These are phyloP conservation scores for Gardenia jasminoides DNA, from an alignment of 257 asterid species.

Conservation along the genomic window DNA sequence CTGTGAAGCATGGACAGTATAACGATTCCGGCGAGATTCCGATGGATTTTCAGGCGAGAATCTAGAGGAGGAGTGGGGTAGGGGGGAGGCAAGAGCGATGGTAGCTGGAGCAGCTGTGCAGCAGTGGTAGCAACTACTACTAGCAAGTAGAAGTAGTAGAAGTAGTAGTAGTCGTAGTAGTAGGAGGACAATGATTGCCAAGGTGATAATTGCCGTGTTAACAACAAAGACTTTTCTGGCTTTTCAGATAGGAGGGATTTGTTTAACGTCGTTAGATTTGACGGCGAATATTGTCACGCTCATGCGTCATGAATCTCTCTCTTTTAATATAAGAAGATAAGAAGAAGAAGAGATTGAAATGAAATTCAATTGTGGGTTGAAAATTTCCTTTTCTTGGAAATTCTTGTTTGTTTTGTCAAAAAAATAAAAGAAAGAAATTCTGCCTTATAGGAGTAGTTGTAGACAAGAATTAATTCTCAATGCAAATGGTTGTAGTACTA, in stretches of 20 bases:
- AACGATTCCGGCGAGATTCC: conserved; percentile 30
- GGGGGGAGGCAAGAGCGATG: conserved; percentile 1
- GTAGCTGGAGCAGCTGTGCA: conserved; percentile 7
- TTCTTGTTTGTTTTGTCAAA: conserved; percentile 9
- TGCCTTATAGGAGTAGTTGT: too few relatives aligned
- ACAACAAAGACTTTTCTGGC: conserved; percentile 20
- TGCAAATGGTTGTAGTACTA: too few relatives aligned
- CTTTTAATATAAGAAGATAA: too few relatives aligned
- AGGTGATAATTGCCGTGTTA: conserved; percentile 36
- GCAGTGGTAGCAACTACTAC: neutral
- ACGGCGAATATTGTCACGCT: conserved; percentile 39
- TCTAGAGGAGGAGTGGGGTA: neutral
- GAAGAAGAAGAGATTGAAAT: conserved; percentile 10
- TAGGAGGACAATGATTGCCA: conserved; percentile 44
- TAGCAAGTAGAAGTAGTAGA: neutral
- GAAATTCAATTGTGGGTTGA: conserved; percentile 6
- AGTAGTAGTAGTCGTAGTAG: conserved; percentile 15
- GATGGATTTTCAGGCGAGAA: conserved; percentile 46
- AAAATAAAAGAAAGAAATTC: too few relatives aligned
- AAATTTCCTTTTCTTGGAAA: conserved; percentile 6
- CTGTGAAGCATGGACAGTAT: neutral
- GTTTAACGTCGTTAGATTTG: conserved; percentile 41
- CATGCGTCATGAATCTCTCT: conserved; percentile 11
- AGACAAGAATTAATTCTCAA: too few relatives aligned
- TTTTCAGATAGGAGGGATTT: neutral